phyloP scores from a whole-genome alignment of 495 filamentous ascomycete species.

The Neurospora discreta region DNA sequence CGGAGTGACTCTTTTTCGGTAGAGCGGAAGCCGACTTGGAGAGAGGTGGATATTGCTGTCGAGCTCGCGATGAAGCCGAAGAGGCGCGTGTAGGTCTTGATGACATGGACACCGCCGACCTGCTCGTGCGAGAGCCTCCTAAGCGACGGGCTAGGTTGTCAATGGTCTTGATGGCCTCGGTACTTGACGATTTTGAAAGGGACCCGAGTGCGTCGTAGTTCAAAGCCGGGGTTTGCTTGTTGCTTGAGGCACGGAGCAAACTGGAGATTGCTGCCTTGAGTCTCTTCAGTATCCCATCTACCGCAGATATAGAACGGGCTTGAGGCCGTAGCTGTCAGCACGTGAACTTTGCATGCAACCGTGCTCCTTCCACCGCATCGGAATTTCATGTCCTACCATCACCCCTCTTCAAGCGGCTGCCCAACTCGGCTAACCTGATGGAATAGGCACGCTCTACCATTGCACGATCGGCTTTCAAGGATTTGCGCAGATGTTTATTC shows the following conservation, averaged over 20 bases:
- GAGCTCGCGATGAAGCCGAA: neutral
- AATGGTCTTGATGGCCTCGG: conserved; percentile 24
- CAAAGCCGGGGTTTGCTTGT: conserved; percentile 11
- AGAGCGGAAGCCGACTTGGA: neutral
- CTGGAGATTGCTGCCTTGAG: conserved; percentile 17
- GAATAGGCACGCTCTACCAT: conserved; percentile 20
- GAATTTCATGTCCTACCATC: conserved; percentile 16
- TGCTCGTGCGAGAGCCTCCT: conserved; percentile 5
- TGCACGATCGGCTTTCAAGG: conserved; percentile 20
- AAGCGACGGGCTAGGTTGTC: conserved; percentile 23
- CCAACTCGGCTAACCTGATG: conserved; percentile 12
- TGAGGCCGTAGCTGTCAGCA: conserved; percentile 2
- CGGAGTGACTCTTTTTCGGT: neutral
- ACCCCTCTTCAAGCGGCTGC: conserved; percentile 17
- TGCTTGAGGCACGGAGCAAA: conserved; percentile 15
- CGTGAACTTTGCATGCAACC: neutral
- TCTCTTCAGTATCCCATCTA: conserved; percentile 19
- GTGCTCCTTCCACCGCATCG: neutral
- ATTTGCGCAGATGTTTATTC: conserved; percentile 22
- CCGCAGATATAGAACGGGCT: conserved; percentile 19
- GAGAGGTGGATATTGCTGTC: neutral
- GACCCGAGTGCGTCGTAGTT: conserved; percentile 27
- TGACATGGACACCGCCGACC: conserved; percentile 8
- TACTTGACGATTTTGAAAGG: conserved; percentile 22
- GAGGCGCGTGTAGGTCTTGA: neutral